phyloP scores from a whole-genome alignment of 2,329 filamentous ascomycete species.

The Botrytis galanthina region DNA sequence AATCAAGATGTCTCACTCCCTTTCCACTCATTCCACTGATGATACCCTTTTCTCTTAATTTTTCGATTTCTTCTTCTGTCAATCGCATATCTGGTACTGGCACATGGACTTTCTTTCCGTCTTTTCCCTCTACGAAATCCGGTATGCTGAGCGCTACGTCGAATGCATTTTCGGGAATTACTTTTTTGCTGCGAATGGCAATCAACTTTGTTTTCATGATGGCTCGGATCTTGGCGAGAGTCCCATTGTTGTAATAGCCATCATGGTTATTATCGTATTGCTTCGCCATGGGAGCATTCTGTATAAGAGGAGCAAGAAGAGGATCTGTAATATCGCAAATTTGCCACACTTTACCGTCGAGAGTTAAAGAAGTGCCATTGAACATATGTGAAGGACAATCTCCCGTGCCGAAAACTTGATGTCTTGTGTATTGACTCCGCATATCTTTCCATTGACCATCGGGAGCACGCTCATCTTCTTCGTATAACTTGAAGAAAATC shows the following conservation, averaged over 20 bases:
- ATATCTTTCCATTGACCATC: constrained; percentile 31
- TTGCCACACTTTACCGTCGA: constrained; percentile 91
- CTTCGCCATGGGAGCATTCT: constrained; percentile 57
- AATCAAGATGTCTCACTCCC: constrained; percentile 23
- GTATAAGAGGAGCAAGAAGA: constrained; percentile 63
- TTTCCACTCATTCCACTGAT: constrained; percentile 18
- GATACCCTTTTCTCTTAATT: constrained; percentile 22
- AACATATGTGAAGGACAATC: constrained; percentile 66
- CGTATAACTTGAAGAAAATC: constrained; percentile 72
- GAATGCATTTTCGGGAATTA: constrained; percentile 50
- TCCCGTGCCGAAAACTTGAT: constrained; percentile 28
- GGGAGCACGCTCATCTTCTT: constrained; percentile 29
- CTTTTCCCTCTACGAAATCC: constrained; percentile 32
- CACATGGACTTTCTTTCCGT: constrained; percentile 29
- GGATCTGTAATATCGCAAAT: constrained; percentile 89
- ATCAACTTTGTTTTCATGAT: constrained; percentile 87
- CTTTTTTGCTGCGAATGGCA: constrained; percentile 57
- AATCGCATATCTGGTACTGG: constrained; percentile 36
- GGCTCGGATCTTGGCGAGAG: constrained; percentile 78
- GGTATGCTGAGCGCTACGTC: constrained; percentile 43
- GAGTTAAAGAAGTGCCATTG: constrained; percentile 70
- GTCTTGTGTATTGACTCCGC: constrained; percentile 22
- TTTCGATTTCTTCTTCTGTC: constrained; percentile 29
- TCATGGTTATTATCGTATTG: constrained; percentile 61
- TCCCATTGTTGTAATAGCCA: constrained; percentile 83